phyloP scores from a whole-genome alignment of 805 yeast species.

The Yarrowia osloensis region DNA sequence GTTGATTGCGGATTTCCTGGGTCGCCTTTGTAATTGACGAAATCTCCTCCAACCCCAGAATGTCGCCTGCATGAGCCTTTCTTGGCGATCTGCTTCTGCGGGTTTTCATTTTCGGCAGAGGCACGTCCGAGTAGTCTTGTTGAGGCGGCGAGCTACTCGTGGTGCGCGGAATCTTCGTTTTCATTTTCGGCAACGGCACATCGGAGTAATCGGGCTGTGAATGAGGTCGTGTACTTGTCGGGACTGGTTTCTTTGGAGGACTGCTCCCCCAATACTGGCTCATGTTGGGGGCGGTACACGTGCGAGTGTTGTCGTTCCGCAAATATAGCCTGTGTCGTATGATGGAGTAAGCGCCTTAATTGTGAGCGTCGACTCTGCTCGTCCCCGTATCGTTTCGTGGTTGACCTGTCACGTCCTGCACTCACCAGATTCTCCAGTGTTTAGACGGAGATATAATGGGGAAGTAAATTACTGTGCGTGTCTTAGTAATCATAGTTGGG shows the following conservation, averaged over 20 bases:
- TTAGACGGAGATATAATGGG: too few relatives aligned
- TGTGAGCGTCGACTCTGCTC: not conserved
- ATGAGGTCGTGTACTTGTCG: not conserved
- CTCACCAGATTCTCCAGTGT: not conserved
- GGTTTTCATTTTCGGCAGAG: conserved; percentile 11
- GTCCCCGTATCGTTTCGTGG: not conserved
- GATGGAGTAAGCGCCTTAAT: not conserved
- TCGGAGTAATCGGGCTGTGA: not conserved
- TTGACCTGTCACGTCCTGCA: not conserved
- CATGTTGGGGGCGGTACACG: not conserved
- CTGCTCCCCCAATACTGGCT: not conserved
- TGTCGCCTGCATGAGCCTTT: not conserved
- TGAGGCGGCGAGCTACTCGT: not conserved
- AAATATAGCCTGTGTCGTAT: not conserved
- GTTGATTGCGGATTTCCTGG: not conserved
- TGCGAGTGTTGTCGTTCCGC: not conserved
- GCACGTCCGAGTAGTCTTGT: not conserved
- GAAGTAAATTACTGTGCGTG: not conserved
- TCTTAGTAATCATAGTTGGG: not conserved
- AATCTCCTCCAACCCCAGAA: not conserved
- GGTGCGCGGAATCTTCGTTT: not conserved
- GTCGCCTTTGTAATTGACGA: conserved; percentile 15
- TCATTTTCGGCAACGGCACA: conserved; percentile 9
- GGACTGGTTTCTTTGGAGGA: not conserved
- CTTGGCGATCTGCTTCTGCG: not conserved